phyloP scores from a whole-genome alignment of 106 monocot genomes.

The Acorus gramineus region DNA sequence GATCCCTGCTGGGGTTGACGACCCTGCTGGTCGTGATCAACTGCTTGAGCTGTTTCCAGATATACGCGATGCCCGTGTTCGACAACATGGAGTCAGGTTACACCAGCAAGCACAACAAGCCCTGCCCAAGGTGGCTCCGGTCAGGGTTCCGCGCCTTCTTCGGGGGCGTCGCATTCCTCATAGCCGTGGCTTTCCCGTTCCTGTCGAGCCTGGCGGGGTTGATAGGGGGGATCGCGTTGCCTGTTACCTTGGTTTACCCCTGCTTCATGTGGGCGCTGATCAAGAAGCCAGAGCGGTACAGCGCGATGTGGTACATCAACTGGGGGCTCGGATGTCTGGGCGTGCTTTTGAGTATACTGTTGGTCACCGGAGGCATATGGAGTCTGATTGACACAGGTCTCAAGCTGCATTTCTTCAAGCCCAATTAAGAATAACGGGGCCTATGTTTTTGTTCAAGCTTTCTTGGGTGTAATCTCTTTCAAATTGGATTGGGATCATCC shows the following conservation, averaged over 20 bases:
- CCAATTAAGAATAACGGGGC: slow-evolving; percentile 7
- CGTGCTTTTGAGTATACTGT: slow-evolving; percentile 47
- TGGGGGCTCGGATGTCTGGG: slow-evolving; percentile 55
- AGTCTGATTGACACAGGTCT: slow-evolving; percentile 44
- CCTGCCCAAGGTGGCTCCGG: slow-evolving; percentile 65
- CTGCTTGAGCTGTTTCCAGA: slow-evolving; percentile 70
- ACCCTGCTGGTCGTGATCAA: slow-evolving; percentile 60
- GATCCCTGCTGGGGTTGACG: slow-evolving; percentile 38
- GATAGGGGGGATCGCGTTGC: slow-evolving; percentile 65
- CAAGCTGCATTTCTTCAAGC: slow-evolving; percentile 75
- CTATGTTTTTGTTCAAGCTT: no score
- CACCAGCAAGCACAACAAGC: slow-evolving; percentile 44
- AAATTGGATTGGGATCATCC: no score
- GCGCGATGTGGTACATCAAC: slow-evolving; percentile 64
- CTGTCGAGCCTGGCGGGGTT: slow-evolving; percentile 57
- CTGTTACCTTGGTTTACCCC: slow-evolving; percentile 69
- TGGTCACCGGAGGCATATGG: slow-evolving; percentile 54
- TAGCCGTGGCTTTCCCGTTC: slow-evolving; percentile 74
- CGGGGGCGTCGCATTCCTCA: slow-evolving; percentile 31
- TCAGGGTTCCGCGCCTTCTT: slow-evolving; percentile 44
- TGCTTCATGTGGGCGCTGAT: slow-evolving; percentile 83
- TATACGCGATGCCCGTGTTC: slow-evolving; percentile 85
- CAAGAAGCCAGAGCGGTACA: slow-evolving; percentile 47
- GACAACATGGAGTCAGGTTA: slow-evolving; percentile 65
- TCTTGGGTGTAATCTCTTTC: no score